These are phyloP conservation scores for Byssothecium circinans DNA, from an alignment of 2,329 filamentous ascomycete genomes.

Conservation along the genomic window DNA sequence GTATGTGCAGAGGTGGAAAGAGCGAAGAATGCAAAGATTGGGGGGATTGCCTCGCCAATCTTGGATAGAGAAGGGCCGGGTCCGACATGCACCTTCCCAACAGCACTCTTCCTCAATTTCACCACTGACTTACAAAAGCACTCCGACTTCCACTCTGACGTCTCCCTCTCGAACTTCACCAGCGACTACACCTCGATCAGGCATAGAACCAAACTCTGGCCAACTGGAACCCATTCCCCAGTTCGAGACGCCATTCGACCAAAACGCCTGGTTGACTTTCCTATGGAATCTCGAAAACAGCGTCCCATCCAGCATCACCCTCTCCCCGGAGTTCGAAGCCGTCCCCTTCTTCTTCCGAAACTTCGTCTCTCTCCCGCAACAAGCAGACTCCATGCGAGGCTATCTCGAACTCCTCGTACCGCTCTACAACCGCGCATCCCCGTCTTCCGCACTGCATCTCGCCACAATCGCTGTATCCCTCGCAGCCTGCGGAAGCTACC, in stretches of 20 bases:
- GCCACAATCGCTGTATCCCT: slow-evolving; percentile 45
- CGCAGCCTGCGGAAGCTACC: slow-evolving; percentile 43
- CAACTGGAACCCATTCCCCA: slow-evolving; percentile 27
- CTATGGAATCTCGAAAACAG: slow-evolving; percentile 33
- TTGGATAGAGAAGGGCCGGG: too few relatives aligned
- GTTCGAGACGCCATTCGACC: slow-evolving; percentile 10
- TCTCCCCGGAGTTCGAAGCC: slow-evolving; percentile 42
- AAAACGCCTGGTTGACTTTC: slow-evolving; percentile 21
- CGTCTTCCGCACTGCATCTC: slow-evolving; percentile 44
- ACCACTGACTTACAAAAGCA: slow-evolving; percentile 22
- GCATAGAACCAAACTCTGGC: slow-evolving; percentile 10
- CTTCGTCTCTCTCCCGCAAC: slow-evolving; percentile 42
- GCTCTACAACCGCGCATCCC: slow-evolving; percentile 38
- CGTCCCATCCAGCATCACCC: slow-evolving; percentile 28
- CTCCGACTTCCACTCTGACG: slow-evolving; percentile 4
- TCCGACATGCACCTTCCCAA: neutral
- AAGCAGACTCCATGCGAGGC: slow-evolving; percentile 42
- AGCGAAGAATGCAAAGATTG: too few relatives aligned
- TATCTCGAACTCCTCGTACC: slow-evolving; percentile 44
- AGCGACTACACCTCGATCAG: slow-evolving; percentile 13
- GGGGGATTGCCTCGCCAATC: neutral
- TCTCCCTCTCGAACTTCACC: slow-evolving; percentile 17
- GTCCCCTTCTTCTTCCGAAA: slow-evolving; percentile 48
- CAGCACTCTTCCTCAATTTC: neutral
- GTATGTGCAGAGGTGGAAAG: too few relatives aligned